Evolutionary conservation across 805 yeast genomes (phyloP).

Genomic region (Saturnispora mendoncae): DNA sequence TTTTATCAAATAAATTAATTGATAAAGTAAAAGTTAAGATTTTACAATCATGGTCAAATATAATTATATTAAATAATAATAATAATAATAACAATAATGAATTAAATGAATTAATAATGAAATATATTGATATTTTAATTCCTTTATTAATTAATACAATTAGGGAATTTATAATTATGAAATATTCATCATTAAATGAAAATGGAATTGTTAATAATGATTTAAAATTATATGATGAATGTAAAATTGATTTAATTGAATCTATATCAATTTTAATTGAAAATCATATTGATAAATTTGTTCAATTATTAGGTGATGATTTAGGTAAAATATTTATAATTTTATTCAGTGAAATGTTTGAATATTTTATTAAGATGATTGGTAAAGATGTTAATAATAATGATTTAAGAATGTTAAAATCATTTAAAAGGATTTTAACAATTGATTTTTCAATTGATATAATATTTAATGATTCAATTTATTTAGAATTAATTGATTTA

Average conservation of each 20-base stretch:
- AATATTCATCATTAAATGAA: slow-evolving; percentile 35
- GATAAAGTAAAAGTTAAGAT: slow-evolving; percentile 51
- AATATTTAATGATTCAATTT: slow-evolving; percentile 57
- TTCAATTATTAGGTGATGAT: slow-evolving; percentile 43
- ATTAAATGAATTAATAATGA: slow-evolving; percentile 40
- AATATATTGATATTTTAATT: slow-evolving; percentile 50
- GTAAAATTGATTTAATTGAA: slow-evolving; percentile 72
- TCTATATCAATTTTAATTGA: slow-evolving; percentile 63
- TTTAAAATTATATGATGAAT: slow-evolving; percentile 40
- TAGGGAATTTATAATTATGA: slow-evolving; percentile 62
- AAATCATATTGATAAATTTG: slow-evolving; percentile 11
- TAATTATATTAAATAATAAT: slow-evolving; percentile 32
- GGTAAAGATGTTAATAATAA: slow-evolving; percentile 17
- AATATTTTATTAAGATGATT: slow-evolving; percentile 47
- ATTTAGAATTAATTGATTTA: slow-evolving; percentile 66
- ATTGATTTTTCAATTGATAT: slow-evolving; percentile 48
- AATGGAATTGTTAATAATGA: slow-evolving; percentile 35
- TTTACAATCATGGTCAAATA: slow-evolving; percentile 62
- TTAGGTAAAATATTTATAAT: slow-evolving; percentile 64
- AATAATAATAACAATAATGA: slow-evolving; percentile 27
- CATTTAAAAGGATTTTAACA: slow-evolving; percentile 48
- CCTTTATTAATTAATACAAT: slow-evolving; percentile 76
- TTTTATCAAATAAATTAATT: slow-evolving; percentile 36
- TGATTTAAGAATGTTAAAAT: slow-evolving; percentile 33
- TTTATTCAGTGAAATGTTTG: slow-evolving; percentile 76